Base-by-base conservation (phyloP, 768 basidiomycete species). In the Leccinum ochraceum region DNA sequence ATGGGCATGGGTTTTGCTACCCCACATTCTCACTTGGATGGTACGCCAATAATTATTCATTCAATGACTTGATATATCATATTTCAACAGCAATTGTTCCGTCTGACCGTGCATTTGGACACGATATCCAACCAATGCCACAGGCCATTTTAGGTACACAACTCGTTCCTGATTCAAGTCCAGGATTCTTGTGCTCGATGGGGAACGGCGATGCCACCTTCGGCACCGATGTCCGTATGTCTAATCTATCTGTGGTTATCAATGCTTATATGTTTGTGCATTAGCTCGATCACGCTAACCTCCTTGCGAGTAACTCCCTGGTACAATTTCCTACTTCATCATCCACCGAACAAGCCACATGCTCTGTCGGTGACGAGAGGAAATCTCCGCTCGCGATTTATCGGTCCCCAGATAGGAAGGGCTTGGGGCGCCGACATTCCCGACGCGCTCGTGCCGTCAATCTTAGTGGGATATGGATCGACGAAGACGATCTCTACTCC, bases 401-500 rank as follows among this genome's bases (percentile, higher is more conserved):
- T 20, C 44, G 44, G 8, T 8, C 32, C 16, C 11, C 32, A 3
- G 30, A 49, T 1, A 36, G 34, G 52, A 53, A 36, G 1, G 34
- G 36, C 14, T 42, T 30, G 10, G 44, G 57, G 22, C n/a, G 8
- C 49, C 39, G 36, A 32, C 28, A n/a, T 46, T 42, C 3, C 17
- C 53, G 11, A n/a, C 49, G 37, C 17, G 22, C 48, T 20, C 30
- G 30, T 17, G 56, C 54, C 8, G 32, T 59, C 52, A 42, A 46
- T 37, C 2, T 55, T 1, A 24, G 46, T 10, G 57, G 54, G 2
- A 3, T 51, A 1, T 28, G 48, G 57, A 55, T 62, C 49, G 58
- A 62, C 49, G 34, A 54, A 22, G 61, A 42, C 1, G 57, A 59
- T 36, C 26, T 58, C 52, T 32, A 6, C 51, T 30, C 32, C 14